phyloP scores from a whole-genome alignment of 2,329 filamentous ascomycete species.

The Cordyceps tenuipes region DNA sequence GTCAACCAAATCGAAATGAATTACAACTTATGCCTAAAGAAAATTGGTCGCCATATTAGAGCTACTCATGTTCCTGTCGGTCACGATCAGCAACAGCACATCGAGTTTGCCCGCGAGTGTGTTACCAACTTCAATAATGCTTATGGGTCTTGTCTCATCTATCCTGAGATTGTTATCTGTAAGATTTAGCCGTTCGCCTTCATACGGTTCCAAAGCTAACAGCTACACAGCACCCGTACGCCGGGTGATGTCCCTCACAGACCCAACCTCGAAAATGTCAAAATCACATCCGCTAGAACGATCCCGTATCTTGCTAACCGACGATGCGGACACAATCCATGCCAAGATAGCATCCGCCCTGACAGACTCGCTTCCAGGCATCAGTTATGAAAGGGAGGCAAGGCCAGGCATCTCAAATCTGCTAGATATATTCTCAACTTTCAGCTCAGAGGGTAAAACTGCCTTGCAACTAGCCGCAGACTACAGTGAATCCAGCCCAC shows the following conservation, averaged over 20 bases:
- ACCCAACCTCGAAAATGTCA: constrained; percentile 83
- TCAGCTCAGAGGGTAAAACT: constrained; percentile 39
- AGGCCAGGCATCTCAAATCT: constrained; percentile 86
- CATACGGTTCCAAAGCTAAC: not conserved
- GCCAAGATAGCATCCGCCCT: constrained; percentile 64
- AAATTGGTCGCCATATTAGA: constrained; percentile 29
- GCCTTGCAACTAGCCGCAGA: constrained; percentile 32
- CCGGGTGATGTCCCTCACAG: constrained; percentile 80
- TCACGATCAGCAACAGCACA: constrained; percentile 89
- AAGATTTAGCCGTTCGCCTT: constrained; percentile 18
- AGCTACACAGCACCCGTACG: constrained; percentile 57
- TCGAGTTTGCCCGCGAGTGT: constrained; percentile 84
- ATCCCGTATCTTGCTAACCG: constrained; percentile 78
- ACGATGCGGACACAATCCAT: constrained; percentile 54
- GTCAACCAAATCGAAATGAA: not conserved
- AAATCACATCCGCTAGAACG: constrained; percentile 68
- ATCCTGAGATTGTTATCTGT: constrained; percentile 68
- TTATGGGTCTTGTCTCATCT: constrained; percentile 55
- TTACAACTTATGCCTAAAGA: not conserved
- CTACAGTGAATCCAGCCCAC: constrained; percentile 30
- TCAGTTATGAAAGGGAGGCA: constrained; percentile 61
- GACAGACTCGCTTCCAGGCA: constrained; percentile 60
- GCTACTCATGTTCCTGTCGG: constrained; percentile 94
- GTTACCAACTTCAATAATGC: constrained; percentile 79
- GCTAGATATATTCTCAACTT: constrained; percentile 67